Evolutionary conservation across 176 grass and related monocot genomes (phyloP), one percentile per base, ranked within the genome.

Genomic region (Rhipidocladum racemiflorum): DNA sequence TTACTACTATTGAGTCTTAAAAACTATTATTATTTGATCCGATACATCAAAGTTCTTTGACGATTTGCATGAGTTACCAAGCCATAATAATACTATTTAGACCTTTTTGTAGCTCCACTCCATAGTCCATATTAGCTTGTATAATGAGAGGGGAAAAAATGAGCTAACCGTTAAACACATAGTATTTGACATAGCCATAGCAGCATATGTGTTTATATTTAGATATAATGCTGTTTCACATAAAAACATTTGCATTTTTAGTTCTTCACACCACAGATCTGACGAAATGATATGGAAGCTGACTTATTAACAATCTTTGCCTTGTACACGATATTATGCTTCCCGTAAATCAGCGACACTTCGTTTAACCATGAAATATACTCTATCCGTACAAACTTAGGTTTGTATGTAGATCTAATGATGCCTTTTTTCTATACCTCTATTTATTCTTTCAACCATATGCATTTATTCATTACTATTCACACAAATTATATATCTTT

Each of bases 221-320:
- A 72, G 10, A 38, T 44, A 74, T 23, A 77, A 45, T 62, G 34
- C 2, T 45, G 74, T 46, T 79, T 72, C 3, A 59, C 5, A 65
- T 6, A 63, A 34, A 64, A 74, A 24, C 7, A 76, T 59, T 76
- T 27, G 16, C 42, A 68, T 28, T 84, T 72, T 48, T 73, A 59
- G 32, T 64, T 28, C 18, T 45, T 64, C 20, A 75, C 23, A 80
- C 42, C 54, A 76, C 20, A 79, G 18, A 69, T 44, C 20, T 18
- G n/a, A 75, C 2, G 48, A 78, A 75, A 20, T 66, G 57, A 67
- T 76, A 68, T 79, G 69, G 55, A 77, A 81, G 70, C 84, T 39
- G 32, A 89, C 85, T 90, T 85, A 98, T 92, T 98, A 98, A 87
- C 96, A 98, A 98, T 94, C 96, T 93, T 98, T 98, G 73, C 92